These are phyloP conservation scores for Boletus subcaerulescens DNA, from an alignment of 768 basidiomycete genomes.

Conservation along the genomic window DNA sequence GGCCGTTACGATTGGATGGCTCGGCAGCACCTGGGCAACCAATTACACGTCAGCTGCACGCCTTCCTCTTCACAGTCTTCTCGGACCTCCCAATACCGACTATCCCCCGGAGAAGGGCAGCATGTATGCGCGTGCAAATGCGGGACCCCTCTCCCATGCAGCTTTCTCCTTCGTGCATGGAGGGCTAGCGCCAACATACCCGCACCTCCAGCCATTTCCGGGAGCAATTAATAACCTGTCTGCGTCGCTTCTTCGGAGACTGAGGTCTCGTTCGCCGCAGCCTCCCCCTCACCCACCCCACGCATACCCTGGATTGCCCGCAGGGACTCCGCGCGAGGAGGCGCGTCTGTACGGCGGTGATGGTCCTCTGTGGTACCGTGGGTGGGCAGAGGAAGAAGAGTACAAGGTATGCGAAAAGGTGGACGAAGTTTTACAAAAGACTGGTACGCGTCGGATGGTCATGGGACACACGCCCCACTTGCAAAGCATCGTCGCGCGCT, in stretches of 20 bases:
- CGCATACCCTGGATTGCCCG: constrained; percentile 70
- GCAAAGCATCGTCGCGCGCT: constrained; percentile 79
- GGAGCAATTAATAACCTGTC: constrained; percentile 77
- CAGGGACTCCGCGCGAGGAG: constrained; percentile 63
- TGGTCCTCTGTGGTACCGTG: constrained; percentile 94
- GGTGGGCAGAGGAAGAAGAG: constrained; percentile 80
- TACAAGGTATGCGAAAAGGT: constrained; percentile 68
- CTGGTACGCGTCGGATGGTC: constrained; percentile 84
- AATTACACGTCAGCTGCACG: constrained; percentile 85
- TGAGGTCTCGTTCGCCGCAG: constrained; percentile 63
- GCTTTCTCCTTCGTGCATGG: constrained; percentile 94
- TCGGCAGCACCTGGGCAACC: constrained; percentile 78
- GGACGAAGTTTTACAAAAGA: constrained; percentile 63
- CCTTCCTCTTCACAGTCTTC: constrained; percentile 71
- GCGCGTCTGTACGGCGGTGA: constrained; percentile 65
- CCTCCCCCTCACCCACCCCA: constrained; percentile 78
- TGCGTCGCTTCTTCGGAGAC: constrained; percentile 61
- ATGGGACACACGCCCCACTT: constrained; percentile 98
- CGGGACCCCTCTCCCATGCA: constrained; percentile 62
- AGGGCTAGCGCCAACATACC: constrained; percentile 77
- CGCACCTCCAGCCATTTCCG: constrained; percentile 77
- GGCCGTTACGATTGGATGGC: constrained; percentile 68
- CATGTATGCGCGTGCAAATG: constrained; percentile 30
- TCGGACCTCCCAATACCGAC: constrained; percentile 65
- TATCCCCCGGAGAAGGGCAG: constrained; percentile 42